Percentiles rank a stretch among this genome's conserved stretches.
phyloP scores from a whole-genome alignment of 768 basidiomycete species.

The Kwoniella sp. region DNA sequence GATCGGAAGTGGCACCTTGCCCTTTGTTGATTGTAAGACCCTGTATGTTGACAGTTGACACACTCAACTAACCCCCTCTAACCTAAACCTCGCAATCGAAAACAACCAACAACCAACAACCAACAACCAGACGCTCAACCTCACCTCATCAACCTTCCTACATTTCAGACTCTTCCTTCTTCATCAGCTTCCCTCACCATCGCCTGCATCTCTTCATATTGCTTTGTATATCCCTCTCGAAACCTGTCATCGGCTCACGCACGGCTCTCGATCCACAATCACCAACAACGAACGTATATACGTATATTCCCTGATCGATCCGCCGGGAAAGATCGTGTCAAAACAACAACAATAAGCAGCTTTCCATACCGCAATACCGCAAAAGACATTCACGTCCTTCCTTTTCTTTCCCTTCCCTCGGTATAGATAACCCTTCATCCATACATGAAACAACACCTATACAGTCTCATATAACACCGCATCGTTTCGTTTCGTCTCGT shows the following conservation, averaged over 20 bases:
- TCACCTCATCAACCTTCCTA: not conserved
- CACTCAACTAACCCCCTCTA: not conserved
- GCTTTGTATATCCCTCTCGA: not conserved
- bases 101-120: not conserved
- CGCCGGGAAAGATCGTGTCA: not conserved
- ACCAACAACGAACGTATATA: too few species aligned
- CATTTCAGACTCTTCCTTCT: not conserved
- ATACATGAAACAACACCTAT: too few species aligned
- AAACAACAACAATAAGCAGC: not conserved
- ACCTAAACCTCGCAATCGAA: not conserved
- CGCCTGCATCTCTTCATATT: not conserved
- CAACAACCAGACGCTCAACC: not conserved
- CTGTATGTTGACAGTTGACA: constrained; percentile 3
- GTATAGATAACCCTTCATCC: too few species aligned
- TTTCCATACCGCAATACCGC: not conserved
- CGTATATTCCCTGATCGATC: not conserved
- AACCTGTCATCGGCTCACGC: not conserved
- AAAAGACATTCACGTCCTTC: not conserved
- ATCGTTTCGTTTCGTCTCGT: not conserved
- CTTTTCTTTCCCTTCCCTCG: not conserved
- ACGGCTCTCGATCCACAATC: too few species aligned
- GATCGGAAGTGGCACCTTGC: not conserved
- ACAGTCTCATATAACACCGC: not conserved
- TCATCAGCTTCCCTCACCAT: not conserved
- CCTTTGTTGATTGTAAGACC: not conserved